Percentiles rank a stretch among this genome's conserved stretches.
phyloP scores from a whole-genome alignment of 2,329 filamentous ascomycete species.

The Sporothrix humicola region DNA sequence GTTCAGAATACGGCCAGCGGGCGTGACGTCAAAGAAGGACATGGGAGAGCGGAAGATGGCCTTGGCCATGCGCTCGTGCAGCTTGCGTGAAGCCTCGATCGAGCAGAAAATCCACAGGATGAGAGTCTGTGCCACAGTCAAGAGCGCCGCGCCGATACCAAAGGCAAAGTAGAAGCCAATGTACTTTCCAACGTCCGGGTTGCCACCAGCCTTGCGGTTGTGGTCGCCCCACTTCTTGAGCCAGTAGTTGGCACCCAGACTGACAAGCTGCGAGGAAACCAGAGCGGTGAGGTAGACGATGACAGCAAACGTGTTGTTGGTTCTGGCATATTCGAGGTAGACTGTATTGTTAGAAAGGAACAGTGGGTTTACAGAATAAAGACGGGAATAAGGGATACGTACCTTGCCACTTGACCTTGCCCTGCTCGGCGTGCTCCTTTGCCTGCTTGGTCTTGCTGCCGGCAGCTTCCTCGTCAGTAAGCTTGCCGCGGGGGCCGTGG shows the following conservation, averaged over 20 bases:
- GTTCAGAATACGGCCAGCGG: constrained; percentile 94
- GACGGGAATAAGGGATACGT: too few species aligned
- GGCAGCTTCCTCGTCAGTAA: constrained; percentile 81
- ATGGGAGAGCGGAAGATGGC: constrained; percentile 97
- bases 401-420: constrained; percentile 90
- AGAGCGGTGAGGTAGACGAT: constrained; percentile 77
- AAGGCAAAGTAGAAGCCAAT: constrained; percentile 96
- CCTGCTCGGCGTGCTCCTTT: constrained; percentile 90
- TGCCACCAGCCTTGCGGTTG: constrained; percentile 71
- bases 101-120: constrained; percentile 99
- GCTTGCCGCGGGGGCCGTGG: constrained; percentile 80
- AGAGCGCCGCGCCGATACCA: constrained; percentile 80
- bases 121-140: constrained; percentile 90
- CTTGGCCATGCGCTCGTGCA: constrained; percentile 96
- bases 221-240: constrained; percentile 88
- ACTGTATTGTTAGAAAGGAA: constrained; percentile 52
- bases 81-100: constrained; percentile 95
- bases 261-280: constrained; percentile 78
- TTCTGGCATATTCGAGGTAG: constrained; percentile 92
- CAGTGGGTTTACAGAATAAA: too few species aligned
- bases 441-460: constrained; percentile 78
- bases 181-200: constrained; percentile 82
- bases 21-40: constrained; percentile 98
- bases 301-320: constrained; percentile 87
- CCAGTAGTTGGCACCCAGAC: constrained; percentile 88